Evolutionary conservation across 805 yeast genomes (phyloP).

Genomic region (Yamadazyma endophytica): DNA sequence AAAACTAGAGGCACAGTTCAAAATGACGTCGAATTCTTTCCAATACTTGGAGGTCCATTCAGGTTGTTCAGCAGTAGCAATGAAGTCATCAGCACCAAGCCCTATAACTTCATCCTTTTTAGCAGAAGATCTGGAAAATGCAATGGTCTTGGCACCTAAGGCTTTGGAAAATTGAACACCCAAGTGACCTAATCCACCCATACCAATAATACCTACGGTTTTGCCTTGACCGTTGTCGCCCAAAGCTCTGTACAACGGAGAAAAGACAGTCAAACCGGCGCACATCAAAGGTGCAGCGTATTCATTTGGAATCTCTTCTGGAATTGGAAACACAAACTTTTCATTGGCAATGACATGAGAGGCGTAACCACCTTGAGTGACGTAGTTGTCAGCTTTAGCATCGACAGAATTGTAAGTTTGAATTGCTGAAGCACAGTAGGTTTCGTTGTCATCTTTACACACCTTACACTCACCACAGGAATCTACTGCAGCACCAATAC

Average conservation of each 20-base stretch:
- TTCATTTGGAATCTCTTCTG: constrained; percentile 38
- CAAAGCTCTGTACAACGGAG: constrained; percentile 36
- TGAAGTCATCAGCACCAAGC: constrained; percentile 28
- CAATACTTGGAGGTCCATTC: constrained; percentile 32
- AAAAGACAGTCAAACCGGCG: constrained; percentile 53
- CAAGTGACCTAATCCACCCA: constrained; percentile 68
- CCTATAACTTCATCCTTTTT: constrained; percentile 27
- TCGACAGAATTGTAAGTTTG: constrained; percentile 50
- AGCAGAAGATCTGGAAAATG: constrained; percentile 28
- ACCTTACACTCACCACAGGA: constrained; percentile 62
- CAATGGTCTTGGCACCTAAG: constrained; percentile 59
- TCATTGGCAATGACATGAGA: constrained; percentile 43
- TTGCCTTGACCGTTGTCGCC: constrained; percentile 22
- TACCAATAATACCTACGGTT: constrained; percentile 57
- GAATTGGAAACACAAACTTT: constrained; percentile 45
- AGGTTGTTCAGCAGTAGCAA: constrained; percentile 50
- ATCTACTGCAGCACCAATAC: constrained; percentile 67
- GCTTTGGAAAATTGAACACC: constrained; percentile 58
- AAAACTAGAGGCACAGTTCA: constrained; percentile 51
- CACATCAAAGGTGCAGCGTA: constrained; percentile 52
- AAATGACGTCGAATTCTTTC: constrained; percentile 45
- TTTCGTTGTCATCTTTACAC: constrained; percentile 39
- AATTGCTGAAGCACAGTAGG: constrained; percentile 48
- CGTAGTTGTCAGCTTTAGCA: constrained; percentile 21
- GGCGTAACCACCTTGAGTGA: constrained; percentile 48